Percentiles rank a stretch among this genome's conserved stretches.
Evolutionary conservation across 2,329 filamentous ascomycete species (phyloP).

Genomic region (Fusarium bulbicola): DNA sequence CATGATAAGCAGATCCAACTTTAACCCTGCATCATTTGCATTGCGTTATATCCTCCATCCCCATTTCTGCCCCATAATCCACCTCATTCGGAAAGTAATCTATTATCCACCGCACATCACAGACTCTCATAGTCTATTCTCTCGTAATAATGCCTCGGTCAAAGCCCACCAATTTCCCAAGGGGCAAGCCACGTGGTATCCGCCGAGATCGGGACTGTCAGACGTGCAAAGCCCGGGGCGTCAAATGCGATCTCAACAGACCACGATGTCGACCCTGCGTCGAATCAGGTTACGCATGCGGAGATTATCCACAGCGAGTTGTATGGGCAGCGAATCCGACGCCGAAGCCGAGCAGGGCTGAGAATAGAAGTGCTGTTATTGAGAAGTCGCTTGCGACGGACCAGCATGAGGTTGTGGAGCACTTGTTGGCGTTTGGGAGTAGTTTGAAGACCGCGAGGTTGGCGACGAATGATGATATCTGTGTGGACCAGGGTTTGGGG

Average conservation of each 20-base stretch:
- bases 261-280: constrained; percentile 41
- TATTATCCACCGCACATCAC: not conserved
- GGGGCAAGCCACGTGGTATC: constrained; percentile 43
- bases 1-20: not conserved
- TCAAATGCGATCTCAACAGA: constrained; percentile 44
- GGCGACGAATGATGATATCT: not conserved
- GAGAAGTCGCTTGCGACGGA: constrained; percentile 4
- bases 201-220: constrained; percentile 44
- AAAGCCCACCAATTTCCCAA: constrained; percentile 5
- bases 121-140: accelerated
- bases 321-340: constrained; percentile 40
- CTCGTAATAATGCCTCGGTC: constrained; percentile 1
- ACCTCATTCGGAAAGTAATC: constrained; percentile 16
- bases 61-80: not conserved
- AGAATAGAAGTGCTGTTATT: not conserved
- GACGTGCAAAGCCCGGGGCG: constrained; percentile 37
- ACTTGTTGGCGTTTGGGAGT: constrained; percentile 36
- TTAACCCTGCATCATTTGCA: not conserved
- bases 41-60: not conserved
- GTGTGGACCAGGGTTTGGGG: constrained; percentile 30
- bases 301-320: constrained; percentile 46
- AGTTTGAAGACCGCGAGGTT: constrained; percentile 34
- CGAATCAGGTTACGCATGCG: constrained; percentile 43
- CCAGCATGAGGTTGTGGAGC: constrained; percentile 10
- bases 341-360: not conserved